phyloP scores from a whole-genome alignment of 768 basidiomycete genomes.

The Tulasnella sp. region DNA sequence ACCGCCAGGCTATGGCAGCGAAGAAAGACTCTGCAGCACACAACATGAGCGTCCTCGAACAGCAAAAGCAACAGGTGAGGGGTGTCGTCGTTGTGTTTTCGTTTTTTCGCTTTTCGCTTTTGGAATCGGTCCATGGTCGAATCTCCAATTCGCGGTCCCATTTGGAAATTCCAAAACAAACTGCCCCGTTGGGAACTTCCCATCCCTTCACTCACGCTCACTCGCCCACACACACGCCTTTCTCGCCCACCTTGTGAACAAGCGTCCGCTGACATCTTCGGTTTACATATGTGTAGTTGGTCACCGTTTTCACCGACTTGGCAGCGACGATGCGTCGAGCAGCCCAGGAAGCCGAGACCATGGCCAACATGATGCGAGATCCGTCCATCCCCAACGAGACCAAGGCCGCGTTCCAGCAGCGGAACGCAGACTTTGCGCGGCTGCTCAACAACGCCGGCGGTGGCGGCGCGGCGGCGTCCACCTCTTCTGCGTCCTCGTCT shows the following conservation, averaged over 20 bases:
- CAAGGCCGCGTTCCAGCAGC: slow-evolving; percentile 24
- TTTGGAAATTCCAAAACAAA: slow-evolving; percentile 6
- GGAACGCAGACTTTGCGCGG: neutral
- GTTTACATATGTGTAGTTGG: slow-evolving; percentile 13
- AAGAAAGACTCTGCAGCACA: neutral
- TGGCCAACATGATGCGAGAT: slow-evolving; percentile 30
- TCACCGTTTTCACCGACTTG: slow-evolving; percentile 33
- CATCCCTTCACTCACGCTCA: neutral
- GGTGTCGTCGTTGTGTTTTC: neutral
- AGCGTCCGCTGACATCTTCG: too few relatives aligned
- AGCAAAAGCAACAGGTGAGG: neutral
- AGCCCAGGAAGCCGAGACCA: slow-evolving; percentile 35
- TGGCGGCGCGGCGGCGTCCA: neutral
- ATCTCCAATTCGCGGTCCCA: neutral
- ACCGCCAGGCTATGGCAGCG: neutral
- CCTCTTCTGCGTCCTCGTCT: neutral
- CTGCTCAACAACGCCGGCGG: neutral
- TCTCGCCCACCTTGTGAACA: neutral
- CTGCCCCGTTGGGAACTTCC: neutral
- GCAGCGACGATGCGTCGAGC: slow-evolving; percentile 32
- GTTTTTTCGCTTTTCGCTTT: too few relatives aligned
- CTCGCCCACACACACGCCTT: neutral
- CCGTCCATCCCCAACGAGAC: slow-evolving; percentile 18
- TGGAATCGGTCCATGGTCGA: neutral
- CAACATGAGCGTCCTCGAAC: slow-evolving; percentile 2